These are phyloP conservation scores for Furcasterigmium sp. DNA, from an alignment of 2,329 filamentous ascomycete genomes.

Conservation along the genomic window DNA sequence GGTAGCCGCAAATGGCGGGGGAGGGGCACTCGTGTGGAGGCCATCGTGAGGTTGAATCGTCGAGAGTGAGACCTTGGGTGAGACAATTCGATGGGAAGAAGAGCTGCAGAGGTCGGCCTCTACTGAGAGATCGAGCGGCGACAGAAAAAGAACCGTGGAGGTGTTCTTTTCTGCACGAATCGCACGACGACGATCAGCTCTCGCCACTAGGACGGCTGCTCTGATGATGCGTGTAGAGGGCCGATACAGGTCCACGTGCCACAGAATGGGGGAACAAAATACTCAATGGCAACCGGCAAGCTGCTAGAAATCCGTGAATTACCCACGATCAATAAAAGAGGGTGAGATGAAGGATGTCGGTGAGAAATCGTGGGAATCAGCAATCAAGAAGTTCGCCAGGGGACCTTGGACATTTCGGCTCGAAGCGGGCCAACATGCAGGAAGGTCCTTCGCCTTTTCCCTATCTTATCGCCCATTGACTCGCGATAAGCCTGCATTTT, in stretches of 20 bases:
- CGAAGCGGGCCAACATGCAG: constrained; percentile 1
- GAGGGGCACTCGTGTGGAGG: constrained; percentile 11
- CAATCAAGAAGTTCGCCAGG: neutral
- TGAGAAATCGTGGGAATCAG: neutral
- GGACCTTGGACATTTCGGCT: constrained; percentile 1
- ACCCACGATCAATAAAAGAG: neutral
- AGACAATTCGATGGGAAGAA: too few relatives aligned
- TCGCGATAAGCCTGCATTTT: neutral
- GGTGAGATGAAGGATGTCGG: neutral
- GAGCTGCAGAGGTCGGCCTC: too few relatives aligned
- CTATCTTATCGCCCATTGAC: constrained; percentile 2
- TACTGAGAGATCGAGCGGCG: too few relatives aligned
- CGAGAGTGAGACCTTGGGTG: too few relatives aligned
- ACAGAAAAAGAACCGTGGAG: too few relatives aligned
- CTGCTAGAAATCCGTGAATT: neutral
- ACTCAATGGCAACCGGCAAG: neutral
- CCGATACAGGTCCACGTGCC: too few relatives aligned
- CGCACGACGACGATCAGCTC: neutral
- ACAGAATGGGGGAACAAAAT: neutral
- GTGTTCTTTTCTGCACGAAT: neutral
- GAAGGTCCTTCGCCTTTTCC: too few relatives aligned
- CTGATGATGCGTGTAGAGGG: too few relatives aligned
- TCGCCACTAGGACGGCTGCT: neutral
- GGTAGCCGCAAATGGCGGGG: constrained; percentile 12
- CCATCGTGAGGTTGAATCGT: constrained; percentile 5